Evolutionary conservation across 495 filamentous ascomycete genomes (phyloP).

Genomic region (Aspergillus heteromorphus): DNA sequence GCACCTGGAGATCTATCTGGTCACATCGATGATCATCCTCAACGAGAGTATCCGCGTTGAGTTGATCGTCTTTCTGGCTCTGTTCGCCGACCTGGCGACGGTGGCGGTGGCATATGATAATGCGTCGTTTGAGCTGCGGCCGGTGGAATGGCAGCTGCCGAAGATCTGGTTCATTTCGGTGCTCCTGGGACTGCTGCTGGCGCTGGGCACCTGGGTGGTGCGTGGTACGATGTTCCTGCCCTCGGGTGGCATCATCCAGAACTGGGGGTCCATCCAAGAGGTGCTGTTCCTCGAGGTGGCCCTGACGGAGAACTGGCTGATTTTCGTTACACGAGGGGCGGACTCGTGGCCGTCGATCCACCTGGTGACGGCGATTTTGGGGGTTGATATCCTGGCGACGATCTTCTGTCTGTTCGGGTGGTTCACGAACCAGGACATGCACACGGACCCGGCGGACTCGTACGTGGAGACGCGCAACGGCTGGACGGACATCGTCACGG

Average conservation of each 20-base stretch:
- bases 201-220: conserved; percentile 63
- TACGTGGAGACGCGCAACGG: conserved; percentile 52
- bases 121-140: conserved; percentile 62
- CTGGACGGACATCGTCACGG: conserved; percentile 68
- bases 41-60: conserved; percentile 63
- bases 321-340: conserved; percentile 66
- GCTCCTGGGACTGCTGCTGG: conserved; percentile 58
- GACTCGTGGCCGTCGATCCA: conserved; percentile 65
- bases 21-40: conserved; percentile 69
- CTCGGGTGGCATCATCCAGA: conserved; percentile 62
- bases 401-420: conserved; percentile 70
- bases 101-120: conserved; percentile 72
- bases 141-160: conserved; percentile 71
- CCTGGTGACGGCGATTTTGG: conserved; percentile 60
- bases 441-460: conserved; percentile 30
- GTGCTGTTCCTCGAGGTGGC: conserved; percentile 67
- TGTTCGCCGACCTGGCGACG: conserved; percentile 70
- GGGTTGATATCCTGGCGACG: conserved; percentile 60
- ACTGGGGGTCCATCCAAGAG: conserved; percentile 64
- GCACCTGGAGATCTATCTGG: conserved; percentile 68
- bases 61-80: conserved; percentile 65
- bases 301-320: conserved; percentile 72
- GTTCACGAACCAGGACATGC: conserved; percentile 51
- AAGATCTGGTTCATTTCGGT: conserved; percentile 73
- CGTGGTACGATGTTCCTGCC: conserved; percentile 61